These are phyloP conservation scores for Sedum album DNA, from an alignment of 164 flowering plant genomes.

Conservation along the genomic window DNA sequence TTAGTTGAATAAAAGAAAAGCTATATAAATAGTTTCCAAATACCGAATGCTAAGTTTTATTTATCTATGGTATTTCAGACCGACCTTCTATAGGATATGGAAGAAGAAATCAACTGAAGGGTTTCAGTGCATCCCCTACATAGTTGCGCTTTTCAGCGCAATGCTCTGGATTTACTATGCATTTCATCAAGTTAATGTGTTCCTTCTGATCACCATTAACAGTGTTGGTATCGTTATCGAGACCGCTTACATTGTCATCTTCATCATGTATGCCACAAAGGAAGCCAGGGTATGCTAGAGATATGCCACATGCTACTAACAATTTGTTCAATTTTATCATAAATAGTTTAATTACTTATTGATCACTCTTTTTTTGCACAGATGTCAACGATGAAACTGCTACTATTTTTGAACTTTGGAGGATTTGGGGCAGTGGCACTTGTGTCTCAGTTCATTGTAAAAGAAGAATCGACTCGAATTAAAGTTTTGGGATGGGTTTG, in stretches of 20 bases:
- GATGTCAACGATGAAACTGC: slow-evolving; percentile 20
- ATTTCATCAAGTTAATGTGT: slow-evolving; percentile 25
- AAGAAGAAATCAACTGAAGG: slow-evolving; percentile 51
- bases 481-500: slow-evolving; percentile 20
- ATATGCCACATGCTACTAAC: not conserved
- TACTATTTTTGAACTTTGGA: slow-evolving; percentile 21
- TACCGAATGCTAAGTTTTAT: not conserved
- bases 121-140: slow-evolving; percentile 48
- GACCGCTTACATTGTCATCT: slow-evolving; percentile 28
- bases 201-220: slow-evolving; percentile 50
- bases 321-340: not conserved
- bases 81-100: slow-evolving; percentile 40
- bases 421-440: slow-evolving; percentile 17
- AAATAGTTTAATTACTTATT: not conserved
- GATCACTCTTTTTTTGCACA: slow-evolving; percentile 1
- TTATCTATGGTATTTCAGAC: slow-evolving; percentile 6
- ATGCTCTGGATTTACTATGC: slow-evolving; percentile 63
- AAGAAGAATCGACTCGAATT: slow-evolving; percentile 4
- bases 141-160: slow-evolving; percentile 46
- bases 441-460: slow-evolving; percentile 18
- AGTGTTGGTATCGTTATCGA: slow-evolving; percentile 36
- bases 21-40: not conserved
- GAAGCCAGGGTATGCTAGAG: slow-evolving; percentile 25
- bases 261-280: slow-evolving; percentile 34
- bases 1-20: not conserved